phyloP scores from a whole-genome alignment of 2,329 filamentous ascomycete species.

The Fusarium equiseti region DNA sequence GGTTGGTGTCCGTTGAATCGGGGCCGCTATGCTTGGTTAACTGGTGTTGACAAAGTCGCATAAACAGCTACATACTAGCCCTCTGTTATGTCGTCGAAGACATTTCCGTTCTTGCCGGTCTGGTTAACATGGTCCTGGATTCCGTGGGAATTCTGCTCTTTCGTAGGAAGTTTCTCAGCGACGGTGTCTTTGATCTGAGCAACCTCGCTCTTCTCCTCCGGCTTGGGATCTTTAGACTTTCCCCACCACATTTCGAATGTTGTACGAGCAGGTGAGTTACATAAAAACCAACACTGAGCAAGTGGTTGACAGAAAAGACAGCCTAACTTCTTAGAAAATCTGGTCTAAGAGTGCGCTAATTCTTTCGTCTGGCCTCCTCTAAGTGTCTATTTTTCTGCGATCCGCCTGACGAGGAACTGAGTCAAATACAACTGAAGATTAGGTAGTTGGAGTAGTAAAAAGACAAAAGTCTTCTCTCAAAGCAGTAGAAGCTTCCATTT shows the following conservation, averaged over 20 bases:
- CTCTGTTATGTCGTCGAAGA: slow-evolving; percentile 82
- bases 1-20: slow-evolving; percentile 84
- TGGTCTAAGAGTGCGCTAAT: no score
- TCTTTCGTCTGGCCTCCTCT: no score
- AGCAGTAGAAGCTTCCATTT: slow-evolving; percentile 34
- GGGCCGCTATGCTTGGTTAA: slow-evolving; percentile 54
- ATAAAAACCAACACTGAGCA: no score
- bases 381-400: no score
- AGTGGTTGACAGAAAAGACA: no score
- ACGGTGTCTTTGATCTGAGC: slow-evolving; percentile 50
- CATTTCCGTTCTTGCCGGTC: slow-evolving; percentile 73
- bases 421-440: background rate
- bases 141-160: slow-evolving; percentile 65
- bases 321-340: no score
- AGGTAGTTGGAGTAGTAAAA: slow-evolving; percentile 7
- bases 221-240: slow-evolving; percentile 53
- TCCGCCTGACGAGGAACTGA: no score
- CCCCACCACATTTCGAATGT: slow-evolving; percentile 58
- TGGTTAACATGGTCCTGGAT: slow-evolving; percentile 70
- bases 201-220: slow-evolving; percentile 46
- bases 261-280: no score
- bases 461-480: background rate
- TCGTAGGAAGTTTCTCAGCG: slow-evolving; percentile 62
- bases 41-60: slow-evolving; percentile 11
- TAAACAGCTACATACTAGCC: slow-evolving; percentile 73